Conservation (phyloP, 805 yeast genomes). For the Schwanniomyces polymorphus region DNA sequence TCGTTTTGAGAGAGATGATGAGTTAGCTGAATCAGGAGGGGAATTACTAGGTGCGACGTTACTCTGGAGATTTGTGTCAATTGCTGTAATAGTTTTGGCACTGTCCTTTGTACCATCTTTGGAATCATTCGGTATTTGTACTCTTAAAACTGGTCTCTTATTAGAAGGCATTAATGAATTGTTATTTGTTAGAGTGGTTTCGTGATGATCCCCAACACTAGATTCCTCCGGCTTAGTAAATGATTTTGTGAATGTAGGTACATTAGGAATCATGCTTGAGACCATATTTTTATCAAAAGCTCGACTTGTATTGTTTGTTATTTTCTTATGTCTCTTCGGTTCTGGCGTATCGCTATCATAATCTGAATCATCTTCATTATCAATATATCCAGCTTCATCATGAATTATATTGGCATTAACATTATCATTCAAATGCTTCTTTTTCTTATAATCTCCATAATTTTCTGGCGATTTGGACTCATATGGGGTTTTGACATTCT, state of each 20-base stretch:
- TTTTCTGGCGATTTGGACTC: conserved; percentile 67
- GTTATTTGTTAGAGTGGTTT: not conserved
- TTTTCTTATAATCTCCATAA: conserved; percentile 59
- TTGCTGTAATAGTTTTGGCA: conserved; percentile 47
- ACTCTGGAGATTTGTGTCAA: conserved; percentile 21
- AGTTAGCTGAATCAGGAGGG: conserved; percentile 7
- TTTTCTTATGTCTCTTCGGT: conserved; percentile 29
- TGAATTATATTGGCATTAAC: conserved; percentile 10
- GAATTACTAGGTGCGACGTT: not conserved
- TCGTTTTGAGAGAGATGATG: conserved; percentile 3
- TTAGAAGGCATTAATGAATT: not conserved
- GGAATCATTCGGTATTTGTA: conserved; percentile 60
- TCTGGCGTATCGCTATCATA: conserved; percentile 34
- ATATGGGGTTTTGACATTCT: conserved; percentile 32
- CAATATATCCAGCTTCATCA: conserved; percentile 9
- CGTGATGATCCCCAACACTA: not conserved
- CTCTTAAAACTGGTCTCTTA: conserved; percentile 59
- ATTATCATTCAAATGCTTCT: conserved; percentile 19
- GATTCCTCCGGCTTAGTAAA: conserved; percentile 11
- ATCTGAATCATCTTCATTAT: conserved; percentile 28
- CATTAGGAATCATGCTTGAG: conserved; percentile 10
- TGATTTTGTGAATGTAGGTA: conserved; percentile 13
- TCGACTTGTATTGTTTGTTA: conserved; percentile 6
- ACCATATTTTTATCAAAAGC: conserved; percentile 1
- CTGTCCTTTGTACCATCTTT: conserved; percentile 35